A percentile compares a stretch with the other conserved stretches of the same genome.
Conservation (phyloP, 768 basidiomycete species). For the Floccularia luteovirens region DNA sequence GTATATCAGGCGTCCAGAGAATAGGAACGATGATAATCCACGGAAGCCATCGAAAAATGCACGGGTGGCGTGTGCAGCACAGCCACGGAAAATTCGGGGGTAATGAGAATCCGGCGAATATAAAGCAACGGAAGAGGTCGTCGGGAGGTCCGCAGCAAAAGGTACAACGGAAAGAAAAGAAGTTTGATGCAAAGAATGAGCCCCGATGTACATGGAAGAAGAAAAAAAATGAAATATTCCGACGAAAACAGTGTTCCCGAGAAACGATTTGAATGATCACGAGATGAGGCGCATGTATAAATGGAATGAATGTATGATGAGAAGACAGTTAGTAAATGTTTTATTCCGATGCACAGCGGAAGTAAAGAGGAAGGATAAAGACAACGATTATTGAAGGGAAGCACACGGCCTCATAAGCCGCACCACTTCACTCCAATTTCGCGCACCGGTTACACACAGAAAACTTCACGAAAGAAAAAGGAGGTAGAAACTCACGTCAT, state of each 20-base stretch:
- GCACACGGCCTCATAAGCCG: background rate
- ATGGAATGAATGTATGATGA: background rate
- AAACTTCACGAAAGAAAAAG: conserved; percentile 1
- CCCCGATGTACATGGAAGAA: too few relatives aligned
- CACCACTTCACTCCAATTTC: background rate
- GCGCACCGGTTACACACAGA: too few relatives aligned
- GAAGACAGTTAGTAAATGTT: conserved; percentile 2
- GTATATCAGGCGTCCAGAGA: too few relatives aligned
- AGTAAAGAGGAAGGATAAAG: background rate
- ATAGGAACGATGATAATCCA: too few relatives aligned
- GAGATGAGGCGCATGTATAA: background rate
- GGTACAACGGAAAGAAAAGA: conserved; percentile 1
- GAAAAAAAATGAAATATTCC: background rate
- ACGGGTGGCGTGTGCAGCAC: too few relatives aligned
- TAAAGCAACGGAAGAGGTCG: background rate
- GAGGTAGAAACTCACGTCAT: conserved; percentile 28
- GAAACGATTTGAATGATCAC: background rate
- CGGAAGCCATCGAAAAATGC: too few relatives aligned
- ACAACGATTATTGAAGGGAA: background rate
- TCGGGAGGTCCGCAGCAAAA: background rate
- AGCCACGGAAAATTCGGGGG: too few relatives aligned
- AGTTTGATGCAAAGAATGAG: background rate
- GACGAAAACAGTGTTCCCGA: background rate
- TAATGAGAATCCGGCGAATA: too few relatives aligned
- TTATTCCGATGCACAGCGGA: background rate